Evolutionary conservation across 2,329 filamentous ascomycete species (phyloP), one percentile per base, ranked within the genome.

Genomic region (Colletotrichum cereale): DNA sequence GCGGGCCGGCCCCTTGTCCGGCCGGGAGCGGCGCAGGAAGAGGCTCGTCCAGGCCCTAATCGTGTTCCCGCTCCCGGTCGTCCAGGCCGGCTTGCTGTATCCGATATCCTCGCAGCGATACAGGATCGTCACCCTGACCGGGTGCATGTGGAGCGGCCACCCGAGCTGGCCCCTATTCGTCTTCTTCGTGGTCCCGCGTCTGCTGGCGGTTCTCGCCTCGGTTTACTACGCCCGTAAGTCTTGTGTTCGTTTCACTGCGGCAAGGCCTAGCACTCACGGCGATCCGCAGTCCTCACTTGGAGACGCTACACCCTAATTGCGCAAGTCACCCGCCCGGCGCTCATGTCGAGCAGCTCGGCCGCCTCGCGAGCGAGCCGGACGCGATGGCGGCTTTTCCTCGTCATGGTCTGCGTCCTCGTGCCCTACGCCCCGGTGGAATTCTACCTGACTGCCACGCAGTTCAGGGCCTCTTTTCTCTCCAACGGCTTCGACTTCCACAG

Each of bases 301-400:
- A 76, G 78, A 31, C 84, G 85, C 31, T 90, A 86, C 76, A 83
- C 84, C 31, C 74, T 84, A 38, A 79, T 89, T 2, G 79, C 85
- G 5, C 83, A 79, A 61, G 75, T 78, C 36, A 86, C 84, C 8
- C 77, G 78, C 5, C 77, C 80, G 0, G 82, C 82, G 3, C 75
- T 88, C 26, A 76, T 76, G 31, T 79, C 78, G 65, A 86, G 83
- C 78, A 83, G 78, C 40, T 73, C 79, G 6, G 83, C 83, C 11
- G 79, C 78, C 5, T 74, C 81, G 18, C 83, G 87, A 7, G 84
- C 83, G 50, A 82, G 85, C 55, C 84, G 87, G 2, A 84, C 87
- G 11, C 83, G 83, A 53, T 82, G 84, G 57, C 85, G 87, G 52
- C 84, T 90, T 53, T 90, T 89, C 78, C 80, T 86, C 73, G 87